Conservation (phyloP, 2,329 filamentous ascomycete genomes). For the Fusarium pseudograminearum region DNA sequence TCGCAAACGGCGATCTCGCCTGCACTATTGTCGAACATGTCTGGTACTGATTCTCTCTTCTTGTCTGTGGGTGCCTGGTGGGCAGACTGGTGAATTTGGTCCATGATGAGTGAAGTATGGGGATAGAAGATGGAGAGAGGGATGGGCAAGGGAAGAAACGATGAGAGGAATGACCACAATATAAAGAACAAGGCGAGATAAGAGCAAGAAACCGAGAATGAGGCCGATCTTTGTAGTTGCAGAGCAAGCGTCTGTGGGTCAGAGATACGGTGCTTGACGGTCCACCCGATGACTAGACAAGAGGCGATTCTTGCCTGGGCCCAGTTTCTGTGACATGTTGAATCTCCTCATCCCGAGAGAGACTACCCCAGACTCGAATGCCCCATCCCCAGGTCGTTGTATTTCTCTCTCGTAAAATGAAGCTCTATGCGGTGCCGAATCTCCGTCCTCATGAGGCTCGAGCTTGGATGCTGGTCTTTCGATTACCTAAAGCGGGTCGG, state of each 20-base stretch:
- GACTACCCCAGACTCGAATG: conserved; percentile 36
- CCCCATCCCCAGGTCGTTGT: conserved; percentile 12
- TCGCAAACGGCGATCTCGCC: conserved; percentile 58
- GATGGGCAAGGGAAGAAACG: background rate
- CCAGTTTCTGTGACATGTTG: conserved; percentile 30
- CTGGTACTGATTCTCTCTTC: conserved; percentile 32
- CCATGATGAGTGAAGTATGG: conserved; percentile 19
- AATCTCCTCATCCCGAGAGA: conserved; percentile 29
- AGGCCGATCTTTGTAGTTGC: conserved; percentile 35
- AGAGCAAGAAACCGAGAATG: conserved; percentile 34
- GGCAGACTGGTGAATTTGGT: conserved; percentile 34
- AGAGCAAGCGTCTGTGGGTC: conserved; percentile 17
- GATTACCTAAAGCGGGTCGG: conserved; percentile 37
- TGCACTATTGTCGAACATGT: conserved; percentile 47
- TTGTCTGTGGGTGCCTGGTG: conserved; percentile 21
- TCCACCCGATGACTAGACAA: conserved; percentile 20
- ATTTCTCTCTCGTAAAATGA: conserved; percentile 5
- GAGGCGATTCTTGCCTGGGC: background rate
- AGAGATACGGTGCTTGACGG: conserved; percentile 13
- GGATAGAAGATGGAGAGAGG: background rate
- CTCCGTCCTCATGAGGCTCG: conserved; percentile 36
- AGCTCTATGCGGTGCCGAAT: conserved; percentile 29
- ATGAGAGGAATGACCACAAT: background rate
- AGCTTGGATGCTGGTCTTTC: conserved; percentile 27
- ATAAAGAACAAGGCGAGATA: conserved; percentile 12